Base-by-base conservation (phyloP, 345 rosid species). In the Tarenaya hassleriana region DNA sequence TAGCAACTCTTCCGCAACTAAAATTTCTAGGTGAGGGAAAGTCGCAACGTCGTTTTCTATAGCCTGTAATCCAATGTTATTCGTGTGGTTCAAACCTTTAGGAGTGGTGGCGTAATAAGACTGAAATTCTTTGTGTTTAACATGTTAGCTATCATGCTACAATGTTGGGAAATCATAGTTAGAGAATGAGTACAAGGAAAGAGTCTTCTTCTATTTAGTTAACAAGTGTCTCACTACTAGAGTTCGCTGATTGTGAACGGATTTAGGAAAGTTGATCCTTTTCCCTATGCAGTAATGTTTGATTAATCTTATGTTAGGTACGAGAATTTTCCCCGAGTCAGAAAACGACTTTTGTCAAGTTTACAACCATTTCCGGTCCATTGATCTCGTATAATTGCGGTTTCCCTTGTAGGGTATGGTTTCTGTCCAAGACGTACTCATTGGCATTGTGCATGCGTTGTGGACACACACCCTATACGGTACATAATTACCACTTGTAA, bases 251-350 rank as follows among this genome's bases (percentile, higher is more conserved):
- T n/a, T n/a, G n/a, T n/a, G n/a, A n/a, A n/a, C n/a, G n/a, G n/a
- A n/a, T n/a, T n/a, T n/a, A n/a, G n/a, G n/a, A n/a, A n/a, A n/a
- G n/a, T n/a, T n/a, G n/a, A n/a, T n/a, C n/a, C n/a, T n/a, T n/a
- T n/a, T n/a, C n/a, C n/a, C n/a, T n/a, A n/a, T n/a, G n/a, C n/a
- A n/a, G n/a, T 32, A 59, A 52, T 58, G 51, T 58, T 58, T 58
- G 50, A 47, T 58, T 58, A 52, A 48, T 58, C 42, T 64, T 16
- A 62, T 62, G 60, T 47, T 66, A 52, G 65, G 70, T 66, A 65
- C 70, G 64, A 66, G 70, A 64, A 58, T 10, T 35, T 7, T 35
- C 40, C 9, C 9, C 4, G 40, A 9, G 9, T 35, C 5, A 24
- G 5, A 24, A 24, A 24, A 24, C 29, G 2, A 24, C 29, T 24